Conservation (phyloP, 305 asterid species). For the Fraxinus sp. region DNA sequence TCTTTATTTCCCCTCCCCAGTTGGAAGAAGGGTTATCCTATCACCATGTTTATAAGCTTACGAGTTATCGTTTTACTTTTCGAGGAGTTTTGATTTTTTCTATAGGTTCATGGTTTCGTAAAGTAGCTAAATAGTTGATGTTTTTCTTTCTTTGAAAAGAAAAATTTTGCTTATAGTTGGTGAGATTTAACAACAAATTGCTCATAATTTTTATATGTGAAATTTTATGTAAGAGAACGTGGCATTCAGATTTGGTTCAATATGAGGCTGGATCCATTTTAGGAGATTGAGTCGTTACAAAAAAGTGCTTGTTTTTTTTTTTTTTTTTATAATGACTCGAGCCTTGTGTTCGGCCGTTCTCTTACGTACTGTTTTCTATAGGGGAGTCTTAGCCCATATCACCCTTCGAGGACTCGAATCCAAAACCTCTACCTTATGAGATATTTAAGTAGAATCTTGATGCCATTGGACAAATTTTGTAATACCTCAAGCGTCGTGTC, state of each 20-base stretch:
- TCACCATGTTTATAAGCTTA: conserved; percentile 16
- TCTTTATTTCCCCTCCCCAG: neutral
- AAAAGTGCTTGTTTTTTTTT: too few relatives aligned
- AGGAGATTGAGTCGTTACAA: too few relatives aligned
- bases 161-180: neutral
- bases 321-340: too few relatives aligned
- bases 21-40: neutral
- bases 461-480: too few relatives aligned
- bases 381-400: too few relatives aligned
- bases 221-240: neutral
- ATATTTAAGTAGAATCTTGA: too few relatives aligned
- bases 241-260: neutral
- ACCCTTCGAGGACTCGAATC: too few relatives aligned
- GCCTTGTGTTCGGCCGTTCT: too few relatives aligned
- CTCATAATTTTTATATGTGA: neutral
- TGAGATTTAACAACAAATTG: neutral
- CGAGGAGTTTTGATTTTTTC: neutral
- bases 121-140: neutral
- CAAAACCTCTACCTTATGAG: too few relatives aligned
- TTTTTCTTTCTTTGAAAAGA: neutral
- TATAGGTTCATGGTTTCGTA: neutral
- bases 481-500: too few relatives aligned
- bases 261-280: neutral
- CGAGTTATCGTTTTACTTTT: neutral
- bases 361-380: too few relatives aligned